Base-by-base conservation (phyloP, 1,284 basidiomycete species). In the Trametes polyzona region DNA sequence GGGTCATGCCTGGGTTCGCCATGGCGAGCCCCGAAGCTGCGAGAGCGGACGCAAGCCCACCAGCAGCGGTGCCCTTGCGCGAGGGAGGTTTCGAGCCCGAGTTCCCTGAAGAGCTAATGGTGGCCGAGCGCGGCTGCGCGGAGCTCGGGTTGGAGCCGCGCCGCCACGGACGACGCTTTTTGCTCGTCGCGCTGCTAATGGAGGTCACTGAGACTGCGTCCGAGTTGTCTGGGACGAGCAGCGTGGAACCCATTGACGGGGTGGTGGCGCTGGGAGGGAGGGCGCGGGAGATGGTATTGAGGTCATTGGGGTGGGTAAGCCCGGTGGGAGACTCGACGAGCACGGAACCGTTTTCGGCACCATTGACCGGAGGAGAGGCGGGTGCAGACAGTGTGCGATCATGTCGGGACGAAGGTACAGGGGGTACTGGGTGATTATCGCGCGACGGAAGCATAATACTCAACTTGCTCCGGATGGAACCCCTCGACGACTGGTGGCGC, bases 21-120 rank as follows among this genome's bases (percentile, higher is more conserved):
- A 91, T 87, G 36, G 83, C 78, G 32, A 87, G 73, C 16, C 87
- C 84, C 14, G 83, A 84, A 3, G 85, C 83, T 4, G 86, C 86
- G 51, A 90, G 78, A 0, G 87, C 88, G 49, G 80, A 78, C 0
- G 87, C 87, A 12, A 89, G 77, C 21, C 83, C 82, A 11, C 48
- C 55, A 16, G 30, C 41, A 9, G 50, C 65, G 17, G 67, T 67
- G 47, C 61, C 62, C 57, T 73, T 73, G 44, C 71, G 70, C 9
- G 65, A 52, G 12, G 58, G 57, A 17, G 58, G 62, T 55, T 52
- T 47, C 21, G 49, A 51, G 2, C 29, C 47, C 7, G 47, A 19
- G 27, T 46, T 37, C 19, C 24, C 4, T 6, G 42, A 27, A 12
- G 58, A 41, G 29, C 58, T 47, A 0, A 59, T 27, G 43, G 64